Percentiles rank a stretch among this genome's conserved stretches.
Evolutionary conservation across 2,329 filamentous ascomycete species (phyloP).

Genomic region (Penicillium sp.): DNA sequence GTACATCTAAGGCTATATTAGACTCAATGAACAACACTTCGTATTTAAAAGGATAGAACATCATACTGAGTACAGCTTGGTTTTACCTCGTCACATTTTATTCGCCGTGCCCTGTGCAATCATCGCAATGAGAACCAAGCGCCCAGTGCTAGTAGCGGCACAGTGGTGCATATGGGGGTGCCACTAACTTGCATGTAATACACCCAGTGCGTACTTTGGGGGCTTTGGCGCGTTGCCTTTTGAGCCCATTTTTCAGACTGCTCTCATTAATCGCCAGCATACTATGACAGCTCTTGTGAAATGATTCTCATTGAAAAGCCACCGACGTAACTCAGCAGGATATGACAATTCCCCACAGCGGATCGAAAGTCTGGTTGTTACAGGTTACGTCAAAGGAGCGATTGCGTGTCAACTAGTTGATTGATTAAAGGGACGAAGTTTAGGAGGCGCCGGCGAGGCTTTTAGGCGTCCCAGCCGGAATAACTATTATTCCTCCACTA

Average conservation of each 20-base stretch:
- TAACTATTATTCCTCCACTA: neutral
- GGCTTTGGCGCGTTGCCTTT: neutral
- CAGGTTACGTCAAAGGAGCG: neutral
- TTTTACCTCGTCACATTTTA: neutral
- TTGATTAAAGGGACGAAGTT: neutral
- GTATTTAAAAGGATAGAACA: neutral
- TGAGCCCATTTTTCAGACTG: neutral
- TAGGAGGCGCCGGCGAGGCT: neutral
- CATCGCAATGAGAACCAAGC: neutral
- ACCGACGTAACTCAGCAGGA: neutral
- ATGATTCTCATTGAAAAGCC: neutral
- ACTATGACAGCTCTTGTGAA: neutral
- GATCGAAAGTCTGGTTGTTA: no score
- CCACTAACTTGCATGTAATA: neutral
- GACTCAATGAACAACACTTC: neutral
- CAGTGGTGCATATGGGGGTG: neutral
- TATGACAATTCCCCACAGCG: neutral
- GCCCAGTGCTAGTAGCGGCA: neutral
- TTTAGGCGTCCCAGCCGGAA: neutral
- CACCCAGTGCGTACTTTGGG: neutral
- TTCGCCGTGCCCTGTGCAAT: neutral
- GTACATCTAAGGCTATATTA: conserved; percentile 13
- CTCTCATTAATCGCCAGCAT: neutral
- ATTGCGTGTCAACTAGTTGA: neutral
- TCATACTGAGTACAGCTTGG: neutral